Base-by-base conservation (phyloP, 176 grass and related monocot genomes). In the Canna indica region DNA sequence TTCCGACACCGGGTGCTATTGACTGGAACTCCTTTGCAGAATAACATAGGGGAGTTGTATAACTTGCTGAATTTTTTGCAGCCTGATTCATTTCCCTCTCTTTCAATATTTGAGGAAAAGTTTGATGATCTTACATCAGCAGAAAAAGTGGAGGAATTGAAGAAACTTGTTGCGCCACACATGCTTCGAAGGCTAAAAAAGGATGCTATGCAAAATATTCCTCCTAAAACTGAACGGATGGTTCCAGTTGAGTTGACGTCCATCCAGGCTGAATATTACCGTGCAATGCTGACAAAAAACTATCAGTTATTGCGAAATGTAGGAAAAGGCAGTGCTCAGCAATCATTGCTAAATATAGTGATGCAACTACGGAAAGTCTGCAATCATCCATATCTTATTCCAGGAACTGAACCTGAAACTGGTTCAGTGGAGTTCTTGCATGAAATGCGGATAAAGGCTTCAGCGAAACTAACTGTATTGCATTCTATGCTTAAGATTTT, bases 351-450 rank as follows among this genome's bases (percentile, higher is more conserved):
- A 65, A 99, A 99, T 77, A 93, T 99, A 66, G 94, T 99, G 71
- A 99, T 99, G 94, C 94, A 99, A 68, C 87, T 99, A 76, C 83
- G 94, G 69, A 99, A 99, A 82, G 94, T 99, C 54, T 99, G 94
- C 80, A 99, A 99, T 69, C 94, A 99, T 85, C 94, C 94, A 34
- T 99, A 99, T 78, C 86, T 99, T 82, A 99, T 99, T 76, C 61
- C 82, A 87, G 94, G 94, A 77, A 99, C 94, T 48, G 94, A 99
- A 87, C 94, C 94, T 41, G 82, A 93, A 77, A 87, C 84, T 81
- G 94, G 90, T 57, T 87, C 94, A 64, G 62, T 68, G 1, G 84
- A 99, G 44, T 99, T 99, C 73, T 77, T 99, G 72, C 94, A 99
- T 47, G 94, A 99, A 79, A 99, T 99, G 90, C 85, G 86, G 17